Base-by-base conservation (phyloP, 306 rosid genomes). In the Alnus glutinosa region DNA sequence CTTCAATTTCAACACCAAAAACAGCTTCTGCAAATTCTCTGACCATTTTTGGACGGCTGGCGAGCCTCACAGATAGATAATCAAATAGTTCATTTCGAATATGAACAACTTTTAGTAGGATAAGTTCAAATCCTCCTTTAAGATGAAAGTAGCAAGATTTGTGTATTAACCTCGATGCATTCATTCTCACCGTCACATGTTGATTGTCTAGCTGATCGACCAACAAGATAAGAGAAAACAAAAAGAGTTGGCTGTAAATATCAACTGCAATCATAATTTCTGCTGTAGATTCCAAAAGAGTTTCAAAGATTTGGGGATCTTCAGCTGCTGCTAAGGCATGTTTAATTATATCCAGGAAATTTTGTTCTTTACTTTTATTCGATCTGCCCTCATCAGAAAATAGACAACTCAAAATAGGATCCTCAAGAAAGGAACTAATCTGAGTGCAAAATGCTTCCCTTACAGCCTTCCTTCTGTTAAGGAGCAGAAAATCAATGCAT, bases 381-480 rank as follows among this genome's bases (percentile, higher is more conserved):
- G 81, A 32, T 10, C 39, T 39, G 58, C 82, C 89, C 83, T 88
- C 91, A 11, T 86, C 70, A 64, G 79, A 82, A 81, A 91, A 86
- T 83, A 83, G 71, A 71, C 81, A 89, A 83, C 87, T 73, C 83
- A 90, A 84, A 79, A 88, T 78, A 82, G 61, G 84, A 71, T 83
- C 90, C 80, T 90, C 90, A 64, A 85, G 78, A 79, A 95, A 92
- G 73, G 87, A 91, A 84, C 88, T 83, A 52, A 95, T 90, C 82
- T 92, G 97, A 84, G 87, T 36, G 87, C 97, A 95, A 84, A 92
- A 95, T 81, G 94, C 92, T 76, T 91, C 98, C 80, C 98, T 91
- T 48, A 95, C 69, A 61, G 86, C 88, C 85, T 83, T 91, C 86
- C 84, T 87, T 71, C 74, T 82, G 77, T 88, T 81, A 78, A 83